phyloP scores from a whole-genome alignment of 257 asterid species.

The Penstemon newberryi region DNA sequence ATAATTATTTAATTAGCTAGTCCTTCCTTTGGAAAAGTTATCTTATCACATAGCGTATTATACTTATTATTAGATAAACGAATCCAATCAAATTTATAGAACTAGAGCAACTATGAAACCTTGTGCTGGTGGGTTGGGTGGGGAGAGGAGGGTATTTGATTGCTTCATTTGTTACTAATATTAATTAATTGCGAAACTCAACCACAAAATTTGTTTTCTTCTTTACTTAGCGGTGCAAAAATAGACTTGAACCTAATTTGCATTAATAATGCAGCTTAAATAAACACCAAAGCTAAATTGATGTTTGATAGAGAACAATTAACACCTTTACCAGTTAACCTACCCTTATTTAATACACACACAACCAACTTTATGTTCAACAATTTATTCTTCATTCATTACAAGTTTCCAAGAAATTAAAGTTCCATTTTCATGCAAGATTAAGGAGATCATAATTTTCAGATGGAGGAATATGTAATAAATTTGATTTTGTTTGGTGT shows the following conservation, averaged over 20 bases:
- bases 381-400: neutral
- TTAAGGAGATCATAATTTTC: neutral
- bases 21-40: no score
- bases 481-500: constrained; percentile 46
- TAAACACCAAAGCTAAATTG: neutral
- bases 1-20: no score
- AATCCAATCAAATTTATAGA: no score
- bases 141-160: no score
- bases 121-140: no score
- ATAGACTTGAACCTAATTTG: no score
- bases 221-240: neutral
- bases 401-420: neutral
- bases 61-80: no score
- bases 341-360: neutral
- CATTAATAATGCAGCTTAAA: no score
- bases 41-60: no score
- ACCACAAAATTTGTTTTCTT: neutral
- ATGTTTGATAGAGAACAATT: constrained; percentile 1
- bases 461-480: constrained; percentile 59
- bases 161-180: no score
- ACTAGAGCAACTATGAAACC: no score
- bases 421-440: no score
- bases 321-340: neutral
- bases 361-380: neutral
- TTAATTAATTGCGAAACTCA: neutral